Percentiles rank a stretch among this genome's conserved stretches.
These are phyloP conservation scores for Plasmodium malariae DNA, from an alignment of 169 alveolate species.

Conservation along the genomic window DNA sequence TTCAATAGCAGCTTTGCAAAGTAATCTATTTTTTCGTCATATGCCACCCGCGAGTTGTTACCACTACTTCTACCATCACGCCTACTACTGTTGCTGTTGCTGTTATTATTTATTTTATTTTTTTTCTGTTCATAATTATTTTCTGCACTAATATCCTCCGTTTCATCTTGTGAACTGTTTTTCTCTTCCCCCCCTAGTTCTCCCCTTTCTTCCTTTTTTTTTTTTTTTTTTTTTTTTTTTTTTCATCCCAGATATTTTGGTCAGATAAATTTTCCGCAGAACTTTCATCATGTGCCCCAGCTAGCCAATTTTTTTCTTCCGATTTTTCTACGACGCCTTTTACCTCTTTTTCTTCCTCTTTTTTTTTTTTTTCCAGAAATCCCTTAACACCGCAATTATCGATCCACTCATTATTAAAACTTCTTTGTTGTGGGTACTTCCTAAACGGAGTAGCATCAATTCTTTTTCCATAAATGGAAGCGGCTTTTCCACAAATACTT, in stretches of 20 bases:
- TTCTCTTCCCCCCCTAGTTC: too few species aligned
- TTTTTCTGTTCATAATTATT: constrained; percentile 63
- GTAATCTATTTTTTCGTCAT: constrained; percentile 75
- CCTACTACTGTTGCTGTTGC: neutral
- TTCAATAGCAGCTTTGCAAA: constrained; percentile 73
- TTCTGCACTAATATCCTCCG: constrained; percentile 78
- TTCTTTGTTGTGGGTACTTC: constrained; percentile 83
- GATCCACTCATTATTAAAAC: constrained; percentile 83
- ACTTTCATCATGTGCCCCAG: too few species aligned
- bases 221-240: constrained; percentile 68
- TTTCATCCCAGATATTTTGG: constrained; percentile 14
- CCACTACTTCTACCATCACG: neutral
- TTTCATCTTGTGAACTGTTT: too few species aligned
- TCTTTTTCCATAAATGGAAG: constrained; percentile 96
- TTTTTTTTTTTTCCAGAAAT: constrained; percentile 9
- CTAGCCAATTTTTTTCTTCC: too few species aligned
- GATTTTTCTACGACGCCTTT: too few species aligned
- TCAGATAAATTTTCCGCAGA: too few species aligned
- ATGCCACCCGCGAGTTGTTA: neutral
- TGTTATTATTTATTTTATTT: neutral
- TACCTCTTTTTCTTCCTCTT: too few species aligned
- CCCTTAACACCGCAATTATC: constrained; percentile 89
- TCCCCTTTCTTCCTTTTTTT: constrained; percentile 65
- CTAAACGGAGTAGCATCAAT: constrained; percentile 94
- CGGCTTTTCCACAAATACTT: constrained; percentile 99